Evolutionary conservation across 352 stramenopile species (phyloP).

Genomic region (Phytophthora idaei): DNA sequence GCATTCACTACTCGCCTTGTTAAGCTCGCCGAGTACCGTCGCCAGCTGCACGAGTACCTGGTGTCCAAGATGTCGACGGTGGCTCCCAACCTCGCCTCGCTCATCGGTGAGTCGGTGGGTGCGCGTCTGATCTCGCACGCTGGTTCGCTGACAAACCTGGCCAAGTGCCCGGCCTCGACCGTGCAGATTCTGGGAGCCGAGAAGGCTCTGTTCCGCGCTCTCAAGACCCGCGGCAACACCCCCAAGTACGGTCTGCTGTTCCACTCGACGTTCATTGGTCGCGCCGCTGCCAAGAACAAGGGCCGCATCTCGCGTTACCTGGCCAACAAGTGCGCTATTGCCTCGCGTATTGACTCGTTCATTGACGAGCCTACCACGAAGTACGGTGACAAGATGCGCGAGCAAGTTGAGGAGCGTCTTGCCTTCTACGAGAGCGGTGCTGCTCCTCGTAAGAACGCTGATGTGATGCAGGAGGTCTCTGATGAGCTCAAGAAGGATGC

Average conservation of each 20-base stretch:
- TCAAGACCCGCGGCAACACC: conserved; percentile 99
- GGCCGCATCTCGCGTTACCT: conserved; percentile 99
- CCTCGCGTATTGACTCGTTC: conserved; percentile 99
- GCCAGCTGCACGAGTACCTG: conserved; percentile 95
- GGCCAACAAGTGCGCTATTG: conserved; percentile 99
- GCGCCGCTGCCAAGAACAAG: conserved; percentile 99
- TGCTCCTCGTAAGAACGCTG: conserved; percentile 98
- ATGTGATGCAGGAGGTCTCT: conserved; percentile 98
- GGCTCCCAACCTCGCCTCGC: conserved; percentile 97
- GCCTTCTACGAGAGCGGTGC: conserved; percentile 99
- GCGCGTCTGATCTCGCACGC: conserved; percentile 99
- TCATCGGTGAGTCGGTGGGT: conserved; percentile 99
- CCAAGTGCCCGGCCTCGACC: conserved; percentile 99
- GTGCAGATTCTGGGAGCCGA: conserved; percentile 99
- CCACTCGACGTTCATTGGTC: conserved; percentile 99
- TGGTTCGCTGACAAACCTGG: conserved; percentile 98
- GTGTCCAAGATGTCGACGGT: conserved; percentile 98
- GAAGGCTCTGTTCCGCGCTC: conserved; percentile 99
- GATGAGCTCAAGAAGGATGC: conserved; percentile 84
- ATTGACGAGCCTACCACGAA: conserved; percentile 95
- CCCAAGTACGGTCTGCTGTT: conserved; percentile 99
- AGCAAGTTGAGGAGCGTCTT: conserved; percentile 99
- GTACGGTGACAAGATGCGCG: conserved; percentile 98
- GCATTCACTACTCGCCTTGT: conserved; percentile 99
- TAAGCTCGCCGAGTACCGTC: conserved; percentile 98